A percentile compares a stretch with the other conserved stretches of the same genome.
Conservation (phyloP, 345 rosid species). For the Arabidopsis arenosa region DNA sequence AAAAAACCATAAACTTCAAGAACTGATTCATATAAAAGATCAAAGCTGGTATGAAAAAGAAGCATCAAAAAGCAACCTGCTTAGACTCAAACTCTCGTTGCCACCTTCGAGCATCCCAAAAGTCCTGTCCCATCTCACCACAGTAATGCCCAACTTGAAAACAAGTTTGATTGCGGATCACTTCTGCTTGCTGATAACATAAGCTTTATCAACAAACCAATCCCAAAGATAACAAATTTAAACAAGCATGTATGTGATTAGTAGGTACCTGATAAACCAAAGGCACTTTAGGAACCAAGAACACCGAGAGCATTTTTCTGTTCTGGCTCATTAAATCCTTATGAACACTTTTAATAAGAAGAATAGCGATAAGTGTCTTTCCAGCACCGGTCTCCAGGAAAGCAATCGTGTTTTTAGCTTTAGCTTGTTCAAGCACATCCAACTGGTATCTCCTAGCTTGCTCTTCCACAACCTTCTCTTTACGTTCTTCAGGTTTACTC, state of each 20-base stretch:
- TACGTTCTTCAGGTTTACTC: slow-evolving; percentile 61
- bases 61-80: slow-evolving; percentile 59
- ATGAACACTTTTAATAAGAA: slow-evolving; percentile 76
- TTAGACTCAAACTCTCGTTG: slow-evolving; percentile 92
- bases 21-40: not conserved
- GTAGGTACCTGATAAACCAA: slow-evolving; percentile 84
- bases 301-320: slow-evolving; percentile 86
- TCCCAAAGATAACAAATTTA: not conserved
- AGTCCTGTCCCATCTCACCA: slow-evolving; percentile 98
- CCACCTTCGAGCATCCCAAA: slow-evolving; percentile 94
- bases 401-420: slow-evolving; percentile 87
- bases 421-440: slow-evolving; percentile 98
- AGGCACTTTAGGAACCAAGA: slow-evolving; percentile 98
- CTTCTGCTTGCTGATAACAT: slow-evolving; percentile 88
- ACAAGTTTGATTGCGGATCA: slow-evolving; percentile 77
- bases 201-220: slow-evolving; percentile 25
- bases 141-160: slow-evolving; percentile 89
- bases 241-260: no score
- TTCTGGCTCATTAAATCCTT: slow-evolving; percentile 64
- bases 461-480: slow-evolving; percentile 81
- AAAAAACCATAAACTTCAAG: not conserved
- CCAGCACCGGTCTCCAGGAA: slow-evolving; percentile 99
- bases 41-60: not conserved
- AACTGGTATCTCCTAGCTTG: slow-evolving; percentile 90
- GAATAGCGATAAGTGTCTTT: slow-evolving; percentile 94